Conservation (phyloP, 2,329 filamentous ascomycete genomes). For the Aureobasidium sp. region DNA sequence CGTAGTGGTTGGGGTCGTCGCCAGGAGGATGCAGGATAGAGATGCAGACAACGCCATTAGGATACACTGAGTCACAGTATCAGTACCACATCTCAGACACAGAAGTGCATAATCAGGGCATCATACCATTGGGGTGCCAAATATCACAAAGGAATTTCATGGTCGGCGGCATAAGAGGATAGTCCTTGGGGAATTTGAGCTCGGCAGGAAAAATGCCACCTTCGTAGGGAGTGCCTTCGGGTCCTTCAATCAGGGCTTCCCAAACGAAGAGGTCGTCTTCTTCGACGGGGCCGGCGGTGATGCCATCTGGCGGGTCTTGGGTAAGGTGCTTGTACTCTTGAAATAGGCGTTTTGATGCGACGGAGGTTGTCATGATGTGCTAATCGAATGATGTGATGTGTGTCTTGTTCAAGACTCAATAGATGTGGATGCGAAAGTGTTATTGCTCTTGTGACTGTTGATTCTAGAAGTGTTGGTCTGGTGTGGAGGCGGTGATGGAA, state of each 20-base stretch:
- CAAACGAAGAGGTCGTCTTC: slow-evolving; percentile 95
- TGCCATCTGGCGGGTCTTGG: slow-evolving; percentile 93
- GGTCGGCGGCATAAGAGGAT: slow-evolving; percentile 88
- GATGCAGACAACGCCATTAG: slow-evolving; percentile 88
- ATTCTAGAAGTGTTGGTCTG: neutral
- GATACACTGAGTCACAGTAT: slow-evolving; percentile 59
- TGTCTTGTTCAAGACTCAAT: neutral
- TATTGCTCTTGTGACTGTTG: neutral
- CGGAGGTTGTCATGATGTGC: slow-evolving; percentile 30
- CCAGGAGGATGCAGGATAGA: slow-evolving; percentile 96
- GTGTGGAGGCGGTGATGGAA: neutral
- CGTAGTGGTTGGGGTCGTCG: slow-evolving; percentile 97
- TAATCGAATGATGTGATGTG: too few relatives aligned
- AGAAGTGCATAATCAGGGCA: too few relatives aligned
- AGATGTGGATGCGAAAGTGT: neutral
- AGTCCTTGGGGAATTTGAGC: slow-evolving; percentile 90
- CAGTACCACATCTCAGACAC: too few relatives aligned
- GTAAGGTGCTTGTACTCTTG: slow-evolving; percentile 94
- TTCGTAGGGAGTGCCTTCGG: slow-evolving; percentile 92
- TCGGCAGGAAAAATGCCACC: slow-evolving; percentile 93
- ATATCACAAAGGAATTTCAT: slow-evolving; percentile 95
- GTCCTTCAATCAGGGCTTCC: slow-evolving; percentile 94
- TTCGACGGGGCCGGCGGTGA: slow-evolving; percentile 84
- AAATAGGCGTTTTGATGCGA: slow-evolving; percentile 71
- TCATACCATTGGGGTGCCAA: slow-evolving; percentile 88